Percentiles rank a stretch among this genome's conserved stretches.
Evolutionary conservation across 805 yeast species (phyloP).

Genomic region (Candida tammaniensis): DNA sequence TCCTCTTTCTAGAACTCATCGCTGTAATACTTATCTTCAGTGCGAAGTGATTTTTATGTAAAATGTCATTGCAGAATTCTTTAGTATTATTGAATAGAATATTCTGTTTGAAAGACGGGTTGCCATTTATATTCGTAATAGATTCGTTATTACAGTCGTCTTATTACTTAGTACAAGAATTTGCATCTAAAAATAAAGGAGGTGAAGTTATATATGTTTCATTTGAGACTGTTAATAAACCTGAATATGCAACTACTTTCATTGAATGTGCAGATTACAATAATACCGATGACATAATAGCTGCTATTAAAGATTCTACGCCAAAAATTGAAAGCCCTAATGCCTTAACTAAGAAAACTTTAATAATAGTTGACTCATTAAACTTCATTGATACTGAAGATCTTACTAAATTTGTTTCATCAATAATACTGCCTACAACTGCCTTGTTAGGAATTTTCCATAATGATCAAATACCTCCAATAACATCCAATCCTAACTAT

Average conservation of each 20-base stretch:
- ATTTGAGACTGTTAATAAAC: slow-evolving; percentile 61
- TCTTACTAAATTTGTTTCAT: slow-evolving; percentile 49
- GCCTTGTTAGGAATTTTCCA: slow-evolving; percentile 38
- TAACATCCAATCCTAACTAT: slow-evolving; percentile 33
- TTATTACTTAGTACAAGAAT: slow-evolving; percentile 52
- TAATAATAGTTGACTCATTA: slow-evolving; percentile 56
- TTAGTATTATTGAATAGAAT: slow-evolving; percentile 63
- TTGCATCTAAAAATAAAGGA: slow-evolving; percentile 30
- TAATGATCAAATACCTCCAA: slow-evolving; percentile 17
- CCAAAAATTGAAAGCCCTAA: neutral
- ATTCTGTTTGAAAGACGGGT: slow-evolving; percentile 63
- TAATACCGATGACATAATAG: slow-evolving; percentile 4
- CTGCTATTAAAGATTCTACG: slow-evolving; percentile 1
- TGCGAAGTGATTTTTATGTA: slow-evolving; percentile 2
- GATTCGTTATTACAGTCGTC: slow-evolving; percentile 77
- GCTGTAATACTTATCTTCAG: neutral
- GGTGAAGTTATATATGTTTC: slow-evolving; percentile 53
- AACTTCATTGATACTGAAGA: slow-evolving; percentile 50
- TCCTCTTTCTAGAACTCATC: slow-evolving; percentile 11
- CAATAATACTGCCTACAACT: slow-evolving; percentile 35
- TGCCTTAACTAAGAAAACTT: slow-evolving; percentile 8
- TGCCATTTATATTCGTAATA: slow-evolving; percentile 67
- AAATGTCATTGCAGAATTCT: slow-evolving; percentile 34
- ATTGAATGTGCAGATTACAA: slow-evolving; percentile 43
- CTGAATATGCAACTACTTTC: slow-evolving; percentile 48